phyloP scores from a whole-genome alignment of 164 flowering plant species.

The Piper longum region DNA sequence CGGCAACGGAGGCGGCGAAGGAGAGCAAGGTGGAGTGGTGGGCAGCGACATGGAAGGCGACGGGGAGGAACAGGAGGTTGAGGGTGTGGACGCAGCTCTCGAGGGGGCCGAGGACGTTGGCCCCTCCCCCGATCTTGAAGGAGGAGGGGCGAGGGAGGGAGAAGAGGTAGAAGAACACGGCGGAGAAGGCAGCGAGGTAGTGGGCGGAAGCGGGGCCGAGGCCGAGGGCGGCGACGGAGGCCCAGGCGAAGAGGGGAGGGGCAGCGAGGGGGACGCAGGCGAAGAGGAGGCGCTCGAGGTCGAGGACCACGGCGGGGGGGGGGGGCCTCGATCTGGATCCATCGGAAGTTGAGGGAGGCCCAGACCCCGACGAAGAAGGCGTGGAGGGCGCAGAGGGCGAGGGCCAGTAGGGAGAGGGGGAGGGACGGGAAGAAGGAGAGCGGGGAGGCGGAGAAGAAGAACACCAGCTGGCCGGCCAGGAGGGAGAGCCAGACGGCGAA shows the following conservation, averaged over 20 bases:
- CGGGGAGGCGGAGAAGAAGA: conserved; percentile 43
- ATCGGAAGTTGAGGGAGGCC: conserved; percentile 89
- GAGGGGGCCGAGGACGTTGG: conserved; percentile 46
- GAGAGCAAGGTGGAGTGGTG: conserved; percentile 45
- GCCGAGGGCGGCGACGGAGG: conserved; percentile 71
- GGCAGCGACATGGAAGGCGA: conserved; percentile 60
- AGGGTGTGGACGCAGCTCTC: conserved; percentile 79
- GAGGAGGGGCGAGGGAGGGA: conserved; percentile 74
- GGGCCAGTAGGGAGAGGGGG: conserved; percentile 42
- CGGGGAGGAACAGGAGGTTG: conserved; percentile 52
- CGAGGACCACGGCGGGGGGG: conserved; percentile 71
- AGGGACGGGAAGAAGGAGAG: conserved; percentile 31
- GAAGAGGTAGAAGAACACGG: conserved; percentile 73
- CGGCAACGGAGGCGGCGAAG: conserved; percentile 41
- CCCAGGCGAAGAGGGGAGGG: conserved; percentile 71
- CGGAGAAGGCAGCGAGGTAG: conserved; percentile 55
- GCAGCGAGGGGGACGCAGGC: conserved; percentile 63
- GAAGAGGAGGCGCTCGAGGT: conserved; percentile 79
- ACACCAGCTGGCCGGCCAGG: conserved; percentile 58
- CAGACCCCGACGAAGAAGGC: conserved; percentile 75
- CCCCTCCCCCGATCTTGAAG: conserved; percentile 61
- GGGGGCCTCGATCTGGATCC: conserved; percentile 76
- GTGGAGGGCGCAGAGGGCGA: conserved; percentile 51
- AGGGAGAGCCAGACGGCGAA: conserved; percentile 79
- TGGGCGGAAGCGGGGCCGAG: conserved; percentile 49